Conservation (phyloP, 202 grass and related monocot genomes). For the Panicum hallii region DNA sequence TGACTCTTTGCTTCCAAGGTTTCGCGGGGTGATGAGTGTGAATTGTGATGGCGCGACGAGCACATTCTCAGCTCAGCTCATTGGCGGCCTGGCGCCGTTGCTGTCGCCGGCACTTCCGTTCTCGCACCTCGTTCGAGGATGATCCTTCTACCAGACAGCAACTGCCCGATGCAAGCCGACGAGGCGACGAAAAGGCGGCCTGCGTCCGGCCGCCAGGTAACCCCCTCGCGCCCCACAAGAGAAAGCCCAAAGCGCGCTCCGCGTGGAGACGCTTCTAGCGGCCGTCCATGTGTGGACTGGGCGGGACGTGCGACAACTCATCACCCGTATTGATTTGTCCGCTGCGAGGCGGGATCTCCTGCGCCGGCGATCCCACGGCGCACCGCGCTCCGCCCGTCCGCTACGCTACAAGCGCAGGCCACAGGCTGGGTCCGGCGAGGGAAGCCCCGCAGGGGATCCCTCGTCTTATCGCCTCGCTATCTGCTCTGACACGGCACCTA, state of each 20-base stretch:
- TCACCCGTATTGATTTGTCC: not conserved
- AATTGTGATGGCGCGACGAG: too few species aligned
- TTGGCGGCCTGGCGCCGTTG: not conserved
- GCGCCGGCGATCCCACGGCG: not conserved
- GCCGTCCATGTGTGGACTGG: constrained; percentile 44
- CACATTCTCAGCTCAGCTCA: not conserved
- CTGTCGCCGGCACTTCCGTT: not conserved
- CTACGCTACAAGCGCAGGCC: not conserved
- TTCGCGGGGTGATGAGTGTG: too few species aligned
- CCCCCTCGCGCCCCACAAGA: not conserved
- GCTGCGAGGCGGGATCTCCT: constrained; percentile 18
- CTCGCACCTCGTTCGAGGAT: constrained; percentile 18
- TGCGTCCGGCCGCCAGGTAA: constrained; percentile 36
- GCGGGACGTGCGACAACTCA: constrained; percentile 19
- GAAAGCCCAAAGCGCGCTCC: not conserved
- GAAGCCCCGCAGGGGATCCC: constrained; percentile 34
- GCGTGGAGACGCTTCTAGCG: constrained; percentile 55
- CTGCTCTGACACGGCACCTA: constrained; percentile 44
- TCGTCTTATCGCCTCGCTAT: constrained; percentile 41
- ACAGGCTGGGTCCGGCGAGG: not conserved
- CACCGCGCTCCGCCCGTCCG: not conserved
- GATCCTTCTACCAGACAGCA: constrained; percentile 12
- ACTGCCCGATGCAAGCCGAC: not conserved
- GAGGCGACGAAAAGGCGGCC: constrained; percentile 10
- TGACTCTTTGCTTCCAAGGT: too few species aligned